These are phyloP conservation scores for Magnusiomyces fungicola DNA, from an alignment of 1,139 yeast species.

Conservation along the genomic window DNA sequence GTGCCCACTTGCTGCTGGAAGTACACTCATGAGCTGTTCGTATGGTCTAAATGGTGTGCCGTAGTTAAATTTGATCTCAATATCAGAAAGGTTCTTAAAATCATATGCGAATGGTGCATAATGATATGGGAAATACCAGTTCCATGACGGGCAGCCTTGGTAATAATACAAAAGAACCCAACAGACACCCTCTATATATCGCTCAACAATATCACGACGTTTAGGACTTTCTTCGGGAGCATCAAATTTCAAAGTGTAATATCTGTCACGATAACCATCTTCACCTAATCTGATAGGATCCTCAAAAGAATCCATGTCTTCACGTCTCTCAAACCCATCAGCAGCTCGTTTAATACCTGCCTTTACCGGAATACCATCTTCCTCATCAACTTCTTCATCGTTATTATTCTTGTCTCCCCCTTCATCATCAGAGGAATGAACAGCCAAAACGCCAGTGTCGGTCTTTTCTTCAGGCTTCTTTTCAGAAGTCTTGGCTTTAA, in stretches of 20 bases:
- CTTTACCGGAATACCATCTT: slow-evolving; percentile 24
- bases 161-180: slow-evolving; percentile 93
- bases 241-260: slow-evolving; percentile 70
- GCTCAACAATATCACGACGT: slow-evolving; percentile 54
- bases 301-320: slow-evolving; percentile 30
- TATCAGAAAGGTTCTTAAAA: slow-evolving; percentile 52
- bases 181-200: slow-evolving; percentile 87
- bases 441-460: slow-evolving; percentile 16
- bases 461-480: slow-evolving; percentile 14
- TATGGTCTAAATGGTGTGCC: slow-evolving; percentile 88
- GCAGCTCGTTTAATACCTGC: slow-evolving; percentile 14
- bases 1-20: slow-evolving; percentile 96
- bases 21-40: slow-evolving; percentile 95
- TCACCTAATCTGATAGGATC: slow-evolving; percentile 73
- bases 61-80: slow-evolving; percentile 53
- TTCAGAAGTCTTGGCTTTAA: slow-evolving; percentile 19
- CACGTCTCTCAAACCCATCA: slow-evolving; percentile 1
- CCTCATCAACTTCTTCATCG: slow-evolving; percentile 19
- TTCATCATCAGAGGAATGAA: slow-evolving; percentile 14
- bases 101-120: slow-evolving; percentile 98
- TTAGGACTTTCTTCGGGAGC: slow-evolving; percentile 46
- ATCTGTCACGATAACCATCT: slow-evolving; percentile 78
- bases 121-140: slow-evolving; percentile 95
- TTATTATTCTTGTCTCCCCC: slow-evolving; percentile 22
- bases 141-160: slow-evolving; percentile 98